These are phyloP conservation scores for Wallacemonas sp. DNA, from an alignment of 208 protist genomes.

Conservation along the genomic window DNA sequence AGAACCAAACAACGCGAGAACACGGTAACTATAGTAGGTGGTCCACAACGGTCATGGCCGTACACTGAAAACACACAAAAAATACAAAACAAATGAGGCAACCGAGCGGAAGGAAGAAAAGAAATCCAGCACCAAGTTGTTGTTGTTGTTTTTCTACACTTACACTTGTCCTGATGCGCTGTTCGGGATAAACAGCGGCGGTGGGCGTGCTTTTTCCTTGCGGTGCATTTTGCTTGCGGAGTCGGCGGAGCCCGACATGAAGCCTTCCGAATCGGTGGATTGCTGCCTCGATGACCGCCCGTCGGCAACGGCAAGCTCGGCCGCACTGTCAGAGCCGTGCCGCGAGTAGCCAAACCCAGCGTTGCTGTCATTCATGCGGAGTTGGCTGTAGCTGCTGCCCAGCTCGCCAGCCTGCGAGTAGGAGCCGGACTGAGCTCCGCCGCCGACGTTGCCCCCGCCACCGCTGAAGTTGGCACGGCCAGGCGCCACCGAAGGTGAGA, in stretches of 20 bases:
- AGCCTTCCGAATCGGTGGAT: neutral
- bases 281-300: neutral
- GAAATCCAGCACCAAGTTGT: no score
- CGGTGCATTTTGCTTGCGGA: neutral
- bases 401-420: conserved; percentile 4
- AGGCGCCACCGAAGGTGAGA: neutral
- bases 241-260: neutral
- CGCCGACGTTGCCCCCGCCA: neutral
- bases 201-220: conserved; percentile 5
- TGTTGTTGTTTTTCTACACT: no score
- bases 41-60: no score
- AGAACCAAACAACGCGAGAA: neutral
- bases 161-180: conserved; percentile 2
- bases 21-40: no score
- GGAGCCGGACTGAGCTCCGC: neutral
- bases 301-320: neutral
- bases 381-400: conserved; percentile 14
- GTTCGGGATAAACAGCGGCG: conserved; percentile 9
- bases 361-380: neutral
- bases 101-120: no score
- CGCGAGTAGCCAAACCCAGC: neutral
- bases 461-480: neutral
- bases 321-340: neutral
- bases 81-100: no score
- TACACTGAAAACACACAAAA: no score